These are phyloP conservation scores for Quercus tomentella DNA, from an alignment of 331 rosid species.

Conservation along the genomic window DNA sequence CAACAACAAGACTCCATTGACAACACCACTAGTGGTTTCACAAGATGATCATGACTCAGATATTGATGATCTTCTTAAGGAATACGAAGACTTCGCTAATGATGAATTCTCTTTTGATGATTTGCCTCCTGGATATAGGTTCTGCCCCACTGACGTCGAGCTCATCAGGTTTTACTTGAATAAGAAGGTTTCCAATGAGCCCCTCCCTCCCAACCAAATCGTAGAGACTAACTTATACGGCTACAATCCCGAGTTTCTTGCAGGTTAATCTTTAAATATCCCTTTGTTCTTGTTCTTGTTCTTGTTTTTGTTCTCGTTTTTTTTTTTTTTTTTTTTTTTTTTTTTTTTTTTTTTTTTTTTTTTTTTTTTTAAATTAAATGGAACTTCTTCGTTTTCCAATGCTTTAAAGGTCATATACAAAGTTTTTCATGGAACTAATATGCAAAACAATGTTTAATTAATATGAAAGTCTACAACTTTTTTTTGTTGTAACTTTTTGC, in stretches of 20 bases:
- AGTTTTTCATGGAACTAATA: too few species aligned
- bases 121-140: constrained; percentile 24
- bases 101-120: too few species aligned
- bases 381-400: too few species aligned
- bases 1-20: too few species aligned
- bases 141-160: constrained; percentile 28
- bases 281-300: neutral
- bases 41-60: too few species aligned
- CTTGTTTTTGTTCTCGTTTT: neutral
- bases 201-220: neutral
- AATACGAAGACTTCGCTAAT: too few species aligned
- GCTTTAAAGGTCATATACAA: too few species aligned
- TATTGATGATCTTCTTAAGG: too few species aligned
- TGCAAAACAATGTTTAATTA: too few species aligned
- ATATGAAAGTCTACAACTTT: too few species aligned
- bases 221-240: neutral
- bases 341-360: neutral
- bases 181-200: constrained; percentile 17
- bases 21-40: too few species aligned
- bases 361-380: neutral
- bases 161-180: constrained; percentile 17
- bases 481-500: too few species aligned
- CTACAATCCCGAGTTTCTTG: neutral
- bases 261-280: neutral
- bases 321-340: neutral